Evolutionary conservation across 1,139 yeast genomes (phyloP), one percentile per base, ranked within the genome.

Genomic region (Kluyveromyces sp.): DNA sequence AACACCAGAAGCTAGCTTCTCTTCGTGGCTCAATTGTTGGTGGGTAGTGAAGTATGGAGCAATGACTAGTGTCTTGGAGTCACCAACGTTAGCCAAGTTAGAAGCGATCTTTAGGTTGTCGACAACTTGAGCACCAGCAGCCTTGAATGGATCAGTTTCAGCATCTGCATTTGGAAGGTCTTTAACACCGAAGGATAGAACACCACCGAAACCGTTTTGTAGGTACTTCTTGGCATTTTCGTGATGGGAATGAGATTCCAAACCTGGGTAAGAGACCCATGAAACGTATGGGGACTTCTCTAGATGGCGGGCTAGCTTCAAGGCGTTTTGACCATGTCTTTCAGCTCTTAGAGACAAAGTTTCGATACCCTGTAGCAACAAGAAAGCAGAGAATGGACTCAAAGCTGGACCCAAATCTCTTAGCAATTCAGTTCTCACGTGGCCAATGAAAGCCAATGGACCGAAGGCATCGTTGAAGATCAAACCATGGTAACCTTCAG

Each of bases 21-120:
- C 97, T 54, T 81, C 84, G 37, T 86, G 89, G 39, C 72, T 66
- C 63, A 92, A 77, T 72, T 92, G 97, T 65, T 88, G 88, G 68
- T 92, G 98, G 27, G 97, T 92, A 45, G 97, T 92, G 70, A 78
- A 88, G 74, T 82, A 89, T 54, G 97, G 98, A 50, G 96, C 90
- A 67, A 92, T 90, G 48, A 90, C 95, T 64, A 92, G 77, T 39
- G 97, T 87, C 73, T 90, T 92, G 45, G 90, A 80, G 64, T 92
- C 98, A 64, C 98, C 97, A 49, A 92, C 97, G 61, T 92, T 92
- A 49, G 98, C 97, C 65, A 92, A 78, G 72, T 89, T 87, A 34
- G 95, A 82, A 48, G 95, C 95, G 49, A 92, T 70, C 68, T 87
- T 77, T 66, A 92, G 78, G 55, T 69, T 70, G 67, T 89, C 96